Evolutionary conservation across 805 yeast species (phyloP).

Genomic region (Wickerhamiella musiphila): DNA sequence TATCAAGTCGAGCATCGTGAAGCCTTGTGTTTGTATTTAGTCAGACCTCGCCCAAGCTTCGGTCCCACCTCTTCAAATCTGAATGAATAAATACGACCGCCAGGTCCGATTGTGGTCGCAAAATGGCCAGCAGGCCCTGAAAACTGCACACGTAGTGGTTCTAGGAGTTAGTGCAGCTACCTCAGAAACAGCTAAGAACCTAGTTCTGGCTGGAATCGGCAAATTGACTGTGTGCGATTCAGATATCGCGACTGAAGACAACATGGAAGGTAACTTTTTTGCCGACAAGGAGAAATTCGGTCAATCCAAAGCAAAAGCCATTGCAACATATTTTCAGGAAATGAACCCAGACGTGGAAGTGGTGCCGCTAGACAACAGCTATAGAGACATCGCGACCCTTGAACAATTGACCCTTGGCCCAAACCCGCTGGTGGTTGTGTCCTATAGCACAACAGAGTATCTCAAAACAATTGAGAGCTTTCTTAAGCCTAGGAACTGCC

Average conservation of each 20-base stretch:
- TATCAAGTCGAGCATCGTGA: too few relatives aligned
- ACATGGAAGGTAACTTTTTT: constrained; percentile 62
- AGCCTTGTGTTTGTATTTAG: too few relatives aligned
- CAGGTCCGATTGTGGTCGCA: constrained; percentile 79
- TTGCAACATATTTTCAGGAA: constrained; percentile 30
- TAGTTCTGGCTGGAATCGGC: constrained; percentile 80
- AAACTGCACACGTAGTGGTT: constrained; percentile 40
- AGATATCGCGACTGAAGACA: constrained; percentile 36
- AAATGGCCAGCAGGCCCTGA: constrained; percentile 50
- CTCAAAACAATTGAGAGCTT: not conserved
- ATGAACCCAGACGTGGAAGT: constrained; percentile 45
- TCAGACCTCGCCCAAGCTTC: too few relatives aligned
- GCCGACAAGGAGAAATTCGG: constrained; percentile 42
- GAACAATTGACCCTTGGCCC: too few relatives aligned
- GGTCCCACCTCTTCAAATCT: too few relatives aligned
- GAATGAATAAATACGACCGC: constrained; percentile 49
- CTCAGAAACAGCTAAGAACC: constrained; percentile 58
- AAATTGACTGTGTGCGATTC: constrained; percentile 52
- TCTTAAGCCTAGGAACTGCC: too few relatives aligned
- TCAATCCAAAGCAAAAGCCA: constrained; percentile 23
- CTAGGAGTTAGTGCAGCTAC: constrained; percentile 35
- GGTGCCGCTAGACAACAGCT: not conserved
- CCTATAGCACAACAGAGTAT: not conserved
- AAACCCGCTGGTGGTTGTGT: not conserved
- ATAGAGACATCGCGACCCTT: not conserved